phyloP scores from a whole-genome alignment of 306 rosid species.

The Citrullus amarus region DNA sequence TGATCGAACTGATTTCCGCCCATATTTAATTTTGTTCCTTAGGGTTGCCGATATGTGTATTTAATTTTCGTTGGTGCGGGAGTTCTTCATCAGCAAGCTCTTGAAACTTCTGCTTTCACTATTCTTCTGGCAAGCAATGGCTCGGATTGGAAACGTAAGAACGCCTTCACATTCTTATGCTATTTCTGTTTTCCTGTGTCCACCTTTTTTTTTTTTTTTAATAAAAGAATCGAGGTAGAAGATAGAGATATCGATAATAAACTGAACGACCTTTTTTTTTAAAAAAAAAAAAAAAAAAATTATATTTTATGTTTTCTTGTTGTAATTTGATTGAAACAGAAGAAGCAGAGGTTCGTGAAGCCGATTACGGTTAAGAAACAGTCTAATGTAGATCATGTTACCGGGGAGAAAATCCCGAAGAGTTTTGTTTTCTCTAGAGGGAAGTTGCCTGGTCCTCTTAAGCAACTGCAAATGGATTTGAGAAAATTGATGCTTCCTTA shows the following conservation, averaged over 20 bases:
- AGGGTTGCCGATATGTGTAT: neutral
- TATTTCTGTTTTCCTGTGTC: neutral
- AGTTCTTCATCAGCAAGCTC: neutral
- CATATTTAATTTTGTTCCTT: neutral
- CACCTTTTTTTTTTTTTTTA: neutral
- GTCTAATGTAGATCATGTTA: slow-evolving; percentile 62
- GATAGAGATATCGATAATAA: neutral
- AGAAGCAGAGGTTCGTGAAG: slow-evolving; percentile 34
- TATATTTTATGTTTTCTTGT: neutral
- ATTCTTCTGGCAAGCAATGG: slow-evolving; percentile 21
- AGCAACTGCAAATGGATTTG: slow-evolving; percentile 78
- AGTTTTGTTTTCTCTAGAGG: slow-evolving; percentile 82
- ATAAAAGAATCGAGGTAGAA: neutral
- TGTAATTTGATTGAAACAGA: slow-evolving; percentile 14
- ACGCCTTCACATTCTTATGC: neutral
- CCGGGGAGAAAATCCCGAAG: slow-evolving; percentile 86
- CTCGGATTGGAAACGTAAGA: slow-evolving; percentile 36
- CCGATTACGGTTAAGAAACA: slow-evolving; percentile 43
- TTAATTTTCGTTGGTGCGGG: neutral
- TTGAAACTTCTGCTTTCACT: neutral
- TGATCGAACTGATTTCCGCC: neutral
- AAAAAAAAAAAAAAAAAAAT: no score
- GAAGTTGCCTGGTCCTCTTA: slow-evolving; percentile 70
- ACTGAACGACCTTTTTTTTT: neutral
- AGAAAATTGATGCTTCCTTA: slow-evolving; percentile 80